Evolutionary conservation across 306 rosid genomes (phyloP).

Genomic region (Vigna mungo): DNA sequence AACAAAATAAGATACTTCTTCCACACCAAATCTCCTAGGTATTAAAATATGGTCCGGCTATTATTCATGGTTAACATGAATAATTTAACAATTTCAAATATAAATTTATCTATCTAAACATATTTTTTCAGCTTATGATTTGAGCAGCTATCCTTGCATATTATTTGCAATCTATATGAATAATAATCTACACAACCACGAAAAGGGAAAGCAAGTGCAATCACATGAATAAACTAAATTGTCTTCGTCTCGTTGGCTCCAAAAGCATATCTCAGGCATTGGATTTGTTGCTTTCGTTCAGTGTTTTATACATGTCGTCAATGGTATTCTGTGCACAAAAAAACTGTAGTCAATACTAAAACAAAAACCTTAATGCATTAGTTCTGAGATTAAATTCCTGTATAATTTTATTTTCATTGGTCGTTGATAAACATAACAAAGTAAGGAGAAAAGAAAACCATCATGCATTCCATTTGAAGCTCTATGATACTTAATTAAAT

Average conservation of each 20-base stretch:
- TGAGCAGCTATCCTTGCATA: slow-evolving; percentile 31
- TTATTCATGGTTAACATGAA: slow-evolving; percentile 1
- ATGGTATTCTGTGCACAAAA: slow-evolving; percentile 57
- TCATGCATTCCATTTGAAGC: not conserved
- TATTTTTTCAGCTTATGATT: not conserved
- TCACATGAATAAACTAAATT: slow-evolving; percentile 31
- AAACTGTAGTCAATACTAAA: slow-evolving; percentile 30
- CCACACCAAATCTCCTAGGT: too few species aligned
- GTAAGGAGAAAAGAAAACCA: not conserved
- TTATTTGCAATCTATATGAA: slow-evolving; percentile 22
- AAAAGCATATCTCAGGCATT: slow-evolving; percentile 44
- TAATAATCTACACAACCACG: slow-evolving; percentile 27
- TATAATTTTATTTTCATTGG: too few species aligned
- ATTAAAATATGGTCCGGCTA: too few species aligned
- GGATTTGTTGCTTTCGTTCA: slow-evolving; percentile 47
- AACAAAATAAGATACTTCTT: too few species aligned
- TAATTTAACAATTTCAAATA: not conserved
- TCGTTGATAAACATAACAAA: too few species aligned
- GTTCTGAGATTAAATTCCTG: not conserved
- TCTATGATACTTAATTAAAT: not conserved
- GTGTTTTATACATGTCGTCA: slow-evolving; percentile 70
- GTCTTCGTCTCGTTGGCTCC: slow-evolving; percentile 7
- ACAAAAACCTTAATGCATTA: not conserved
- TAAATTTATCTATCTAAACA: not conserved
- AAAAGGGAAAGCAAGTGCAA: slow-evolving; percentile 9